These are phyloP conservation scores for Neocallimastix lanati DNA, from an alignment of 192 early-diverging fungal genomes.

Conservation along the genomic window DNA sequence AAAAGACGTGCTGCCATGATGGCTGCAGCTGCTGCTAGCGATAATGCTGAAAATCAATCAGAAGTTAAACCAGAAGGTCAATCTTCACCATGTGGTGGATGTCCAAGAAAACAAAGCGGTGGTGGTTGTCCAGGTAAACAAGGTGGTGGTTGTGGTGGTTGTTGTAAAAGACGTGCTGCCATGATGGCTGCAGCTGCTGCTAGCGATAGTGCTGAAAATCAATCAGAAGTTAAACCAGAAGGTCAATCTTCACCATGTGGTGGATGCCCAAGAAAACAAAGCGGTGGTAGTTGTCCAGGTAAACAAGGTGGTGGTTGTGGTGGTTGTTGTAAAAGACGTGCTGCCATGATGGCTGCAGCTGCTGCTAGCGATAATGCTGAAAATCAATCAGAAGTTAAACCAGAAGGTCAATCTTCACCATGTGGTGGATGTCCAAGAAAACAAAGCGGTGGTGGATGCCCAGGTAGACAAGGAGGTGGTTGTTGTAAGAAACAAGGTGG, in stretches of 20 bases:
- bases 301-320: background rate
- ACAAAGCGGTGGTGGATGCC: background rate
- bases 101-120: background rate
- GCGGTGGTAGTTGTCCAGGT: background rate
- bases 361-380: background rate
- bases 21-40: too few species aligned
- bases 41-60: too few species aligned
- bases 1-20: background rate
- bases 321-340: background rate
- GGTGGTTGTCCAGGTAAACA: background rate
- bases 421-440: background rate
- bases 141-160: background rate
- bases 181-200: too few species aligned
- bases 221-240: too few species aligned
- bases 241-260: background rate
- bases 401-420: background rate
- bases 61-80: background rate
- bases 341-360: too few species aligned
- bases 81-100: background rate
- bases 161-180: background rate
- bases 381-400: background rate
- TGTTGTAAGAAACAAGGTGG: background rate
- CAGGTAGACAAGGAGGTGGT: background rate
- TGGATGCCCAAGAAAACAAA: background rate
- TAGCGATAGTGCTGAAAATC: too few species aligned